These are phyloP conservation scores for Acacia crassicarpa DNA, from an alignment of 306 rosid species.

Conservation along the genomic window DNA sequence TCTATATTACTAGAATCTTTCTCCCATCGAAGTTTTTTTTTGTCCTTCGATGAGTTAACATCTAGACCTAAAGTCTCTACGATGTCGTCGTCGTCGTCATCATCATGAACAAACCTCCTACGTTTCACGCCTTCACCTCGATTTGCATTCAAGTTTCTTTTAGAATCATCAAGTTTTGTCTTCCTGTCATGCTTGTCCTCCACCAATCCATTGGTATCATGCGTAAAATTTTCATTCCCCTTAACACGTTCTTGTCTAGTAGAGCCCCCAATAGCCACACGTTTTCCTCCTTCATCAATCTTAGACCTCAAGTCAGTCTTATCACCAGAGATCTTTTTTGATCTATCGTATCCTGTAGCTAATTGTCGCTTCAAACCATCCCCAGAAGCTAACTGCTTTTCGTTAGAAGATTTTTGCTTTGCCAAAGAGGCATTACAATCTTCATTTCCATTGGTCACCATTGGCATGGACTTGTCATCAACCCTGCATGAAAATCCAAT, in stretches of 20 bases:
- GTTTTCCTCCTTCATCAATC: constrained; percentile 36
- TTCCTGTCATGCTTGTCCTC: constrained; percentile 50
- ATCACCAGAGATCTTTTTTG: background rate
- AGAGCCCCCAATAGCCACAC: constrained; percentile 24
- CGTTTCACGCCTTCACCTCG: constrained; percentile 20
- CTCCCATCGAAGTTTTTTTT: constrained; percentile 15
- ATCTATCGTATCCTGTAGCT: background rate
- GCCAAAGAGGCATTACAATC: constrained; percentile 22
- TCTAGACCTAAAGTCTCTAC: constrained; percentile 19
- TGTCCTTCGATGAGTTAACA: constrained; percentile 23
- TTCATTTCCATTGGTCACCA: constrained; percentile 28
- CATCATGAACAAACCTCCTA: constrained; percentile 26
- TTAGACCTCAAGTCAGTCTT: constrained; percentile 14
- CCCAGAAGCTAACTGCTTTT: constrained; percentile 11
- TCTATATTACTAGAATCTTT: constrained; percentile 38
- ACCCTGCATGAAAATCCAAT: background rate
- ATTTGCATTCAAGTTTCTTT: constrained; percentile 33
- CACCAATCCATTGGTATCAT: constrained; percentile 26
- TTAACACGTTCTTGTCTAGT: constrained; percentile 14
- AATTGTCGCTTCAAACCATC: background rate
- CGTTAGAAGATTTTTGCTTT: constrained; percentile 35
- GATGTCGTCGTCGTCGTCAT: background rate
- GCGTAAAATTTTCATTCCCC: constrained; percentile 22
- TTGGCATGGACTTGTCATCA: background rate
- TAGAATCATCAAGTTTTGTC: constrained; percentile 37